Evolutionary conservation across 495 filamentous ascomycete species (phyloP).

Genomic region (Peziza echinospora): DNA sequence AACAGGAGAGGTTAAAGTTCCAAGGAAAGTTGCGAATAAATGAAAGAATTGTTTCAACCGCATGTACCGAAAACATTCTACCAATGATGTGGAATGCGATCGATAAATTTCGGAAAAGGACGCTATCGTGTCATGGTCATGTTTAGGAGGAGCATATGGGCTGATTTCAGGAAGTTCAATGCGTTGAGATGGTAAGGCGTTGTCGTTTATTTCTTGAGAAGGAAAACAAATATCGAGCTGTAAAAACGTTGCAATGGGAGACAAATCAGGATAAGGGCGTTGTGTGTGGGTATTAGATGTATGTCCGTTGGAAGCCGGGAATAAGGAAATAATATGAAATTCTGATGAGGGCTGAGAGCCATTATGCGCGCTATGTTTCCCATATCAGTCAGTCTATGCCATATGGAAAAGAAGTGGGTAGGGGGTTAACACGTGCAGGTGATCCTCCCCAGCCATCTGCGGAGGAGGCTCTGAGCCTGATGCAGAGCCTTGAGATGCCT

Average conservation of each 20-base stretch:
- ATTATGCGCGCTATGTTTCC: constrained; percentile 16
- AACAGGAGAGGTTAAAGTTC: constrained; percentile 88
- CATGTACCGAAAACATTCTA: constrained; percentile 86
- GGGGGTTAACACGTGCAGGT: constrained; percentile 23
- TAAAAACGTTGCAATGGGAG: constrained; percentile 10
- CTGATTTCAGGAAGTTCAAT: constrained; percentile 60
- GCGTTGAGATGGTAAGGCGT: constrained; percentile 29
- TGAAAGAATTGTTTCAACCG: constrained; percentile 88
- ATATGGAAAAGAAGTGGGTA: constrained; percentile 15
- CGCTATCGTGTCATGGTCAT: constrained; percentile 61
- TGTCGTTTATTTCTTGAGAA: constrained; percentile 14
- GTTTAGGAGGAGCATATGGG: constrained; percentile 47
- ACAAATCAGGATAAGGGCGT: neutral
- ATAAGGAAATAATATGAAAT: too few relatives aligned
- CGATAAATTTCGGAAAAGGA: constrained; percentile 71
- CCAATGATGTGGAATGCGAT: constrained; percentile 80
- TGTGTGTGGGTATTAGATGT: neutral
- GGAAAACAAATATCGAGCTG: constrained; percentile 18
- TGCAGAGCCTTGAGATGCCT: constrained; percentile 19
- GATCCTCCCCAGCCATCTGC: constrained; percentile 22
- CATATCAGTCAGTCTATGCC: constrained; percentile 16
- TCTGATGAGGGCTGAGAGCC: too few relatives aligned
- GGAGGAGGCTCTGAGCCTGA: constrained; percentile 22
- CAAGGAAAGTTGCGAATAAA: constrained; percentile 87
- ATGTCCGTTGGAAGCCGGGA: neutral